A percentile compares a stretch with the other conserved stretches of the same genome.
phyloP scores from a whole-genome alignment of 1,139 yeast species.

The Lodderomyces orthopsilosis region DNA sequence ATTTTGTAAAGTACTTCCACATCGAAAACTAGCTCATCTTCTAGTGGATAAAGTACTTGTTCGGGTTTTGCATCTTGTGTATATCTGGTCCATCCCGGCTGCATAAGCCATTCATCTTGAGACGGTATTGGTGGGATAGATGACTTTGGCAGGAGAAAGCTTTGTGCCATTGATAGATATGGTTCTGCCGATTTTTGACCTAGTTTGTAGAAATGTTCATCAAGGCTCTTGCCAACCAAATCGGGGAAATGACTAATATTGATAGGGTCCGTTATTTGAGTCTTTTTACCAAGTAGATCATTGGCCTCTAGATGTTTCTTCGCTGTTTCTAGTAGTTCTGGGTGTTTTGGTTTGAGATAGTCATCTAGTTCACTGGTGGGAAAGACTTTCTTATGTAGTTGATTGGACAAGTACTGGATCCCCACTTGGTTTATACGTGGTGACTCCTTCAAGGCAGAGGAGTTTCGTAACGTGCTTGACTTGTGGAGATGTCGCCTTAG shows the following conservation, averaged over 20 bases:
- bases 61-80: conserved; percentile 50
- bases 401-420: conserved; percentile 63
- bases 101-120: conserved; percentile 44
- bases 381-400: conserved; percentile 60
- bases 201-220: conserved; percentile 79
- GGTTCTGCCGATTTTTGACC: conserved; percentile 64
- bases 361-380: conserved; percentile 33
- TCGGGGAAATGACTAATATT: conserved; percentile 59
- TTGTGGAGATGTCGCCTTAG: conserved; percentile 13
- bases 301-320: conserved; percentile 60
- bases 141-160: conserved; percentile 50
- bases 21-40: conserved; percentile 75
- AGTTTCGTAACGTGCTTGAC: not conserved
- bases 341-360: conserved; percentile 25
- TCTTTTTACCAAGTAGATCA: conserved; percentile 74
- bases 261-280: conserved; percentile 64
- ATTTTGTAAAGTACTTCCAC: conserved; percentile 82
- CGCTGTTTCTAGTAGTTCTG: conserved; percentile 53
- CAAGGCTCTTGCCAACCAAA: conserved; percentile 66
- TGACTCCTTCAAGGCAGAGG: conserved; percentile 16
- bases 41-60: conserved; percentile 63
- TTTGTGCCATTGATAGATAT: conserved; percentile 49
- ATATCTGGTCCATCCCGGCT: conserved; percentile 86
- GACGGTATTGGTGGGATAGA: conserved; percentile 47
- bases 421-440: conserved; percentile 65